A percentile compares a stretch with the other conserved stretches of the same genome.
Conservation (phyloP, 352 stramenopile species). For the Pythium phragmiticola region DNA sequence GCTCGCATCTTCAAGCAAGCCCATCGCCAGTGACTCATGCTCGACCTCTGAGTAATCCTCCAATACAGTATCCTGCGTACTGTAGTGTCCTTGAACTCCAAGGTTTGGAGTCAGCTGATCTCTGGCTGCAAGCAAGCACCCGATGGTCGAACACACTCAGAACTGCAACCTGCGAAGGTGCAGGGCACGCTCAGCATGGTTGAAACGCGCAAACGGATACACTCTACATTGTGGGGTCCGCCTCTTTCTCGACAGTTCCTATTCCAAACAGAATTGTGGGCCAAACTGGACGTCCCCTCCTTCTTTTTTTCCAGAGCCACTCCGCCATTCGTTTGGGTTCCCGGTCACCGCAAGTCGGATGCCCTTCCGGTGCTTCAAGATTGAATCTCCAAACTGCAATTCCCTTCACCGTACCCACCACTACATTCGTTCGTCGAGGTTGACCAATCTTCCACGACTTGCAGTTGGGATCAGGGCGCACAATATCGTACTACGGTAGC, state of each 20-base stretch:
- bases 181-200: neutral
- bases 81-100: neutral
- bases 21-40: neutral
- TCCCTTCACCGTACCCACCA: neutral
- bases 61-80: slow-evolving; percentile 8
- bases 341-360: no score
- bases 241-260: slow-evolving; percentile 12
- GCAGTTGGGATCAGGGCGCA: neutral
- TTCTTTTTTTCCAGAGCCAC: neutral
- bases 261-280: slow-evolving; percentile 13
- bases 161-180: slow-evolving; percentile 29
- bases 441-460: neutral
- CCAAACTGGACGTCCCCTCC: slow-evolving; percentile 18
- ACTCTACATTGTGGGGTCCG: neutral
- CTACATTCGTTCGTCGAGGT: neutral
- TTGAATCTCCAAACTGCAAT: slow-evolving; percentile 24
- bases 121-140: slow-evolving; percentile 1
- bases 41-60: neutral
- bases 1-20: slow-evolving; percentile 17
- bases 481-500: no score
- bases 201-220: neutral
- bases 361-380: slow-evolving; percentile 17
- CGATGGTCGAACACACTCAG: neutral
- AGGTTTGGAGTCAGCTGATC: no score
- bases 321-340: no score